phyloP scores from a whole-genome alignment of 2,329 filamentous ascomycete genomes.

The Coniochaeta sp. region DNA sequence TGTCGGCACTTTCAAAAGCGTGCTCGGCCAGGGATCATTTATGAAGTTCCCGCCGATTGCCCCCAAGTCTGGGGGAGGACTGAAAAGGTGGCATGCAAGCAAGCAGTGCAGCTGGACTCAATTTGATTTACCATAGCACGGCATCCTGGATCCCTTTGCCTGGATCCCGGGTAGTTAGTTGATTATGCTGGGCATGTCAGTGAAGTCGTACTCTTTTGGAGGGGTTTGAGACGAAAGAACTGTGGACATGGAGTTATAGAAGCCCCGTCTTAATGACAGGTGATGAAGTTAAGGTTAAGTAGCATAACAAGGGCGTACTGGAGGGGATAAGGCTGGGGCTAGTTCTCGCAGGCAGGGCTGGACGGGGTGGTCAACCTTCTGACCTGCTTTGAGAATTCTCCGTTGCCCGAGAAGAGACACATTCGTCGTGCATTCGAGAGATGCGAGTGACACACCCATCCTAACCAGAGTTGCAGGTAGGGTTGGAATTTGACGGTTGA shows the following conservation, averaged over 20 bases:
- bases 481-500: too few species aligned
- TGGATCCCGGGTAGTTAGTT: neutral
- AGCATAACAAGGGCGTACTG: neutral
- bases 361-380: neutral
- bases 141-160: neutral
- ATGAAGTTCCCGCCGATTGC: slow-evolving; percentile 2
- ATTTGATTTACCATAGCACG: neutral
- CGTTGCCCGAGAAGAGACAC: neutral
- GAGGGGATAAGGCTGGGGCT: neutral
- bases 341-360: neutral
- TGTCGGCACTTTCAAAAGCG: slow-evolving; percentile 1
- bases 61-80: neutral
- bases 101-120: neutral
- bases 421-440: neutral
- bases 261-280: neutral
- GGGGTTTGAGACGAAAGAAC: neutral
- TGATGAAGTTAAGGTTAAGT: slow-evolving; percentile 1
- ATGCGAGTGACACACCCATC: neutral
- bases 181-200: neutral
- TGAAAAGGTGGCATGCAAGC: neutral
- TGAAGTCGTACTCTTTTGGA: neutral
- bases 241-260: neutral
- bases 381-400: neutral
- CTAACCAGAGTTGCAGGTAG: neutral
- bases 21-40: slow-evolving; percentile 2